These are phyloP conservation scores for Ambrosia artemisiifolia DNA, from an alignment of 129 eudicot species.

Conservation along the genomic window DNA sequence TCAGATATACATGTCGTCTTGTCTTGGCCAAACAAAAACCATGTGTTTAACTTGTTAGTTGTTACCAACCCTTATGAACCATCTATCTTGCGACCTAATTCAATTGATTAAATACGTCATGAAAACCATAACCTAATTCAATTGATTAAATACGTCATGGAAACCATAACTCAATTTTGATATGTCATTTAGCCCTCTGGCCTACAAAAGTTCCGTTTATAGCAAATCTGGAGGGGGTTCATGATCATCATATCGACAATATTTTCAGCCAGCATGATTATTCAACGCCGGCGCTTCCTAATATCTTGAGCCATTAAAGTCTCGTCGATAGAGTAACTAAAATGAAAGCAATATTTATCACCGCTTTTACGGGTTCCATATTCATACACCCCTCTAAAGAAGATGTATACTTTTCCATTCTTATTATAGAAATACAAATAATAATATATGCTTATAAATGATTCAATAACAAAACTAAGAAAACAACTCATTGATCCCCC, in stretches of 20 bases:
- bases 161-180: not conserved
- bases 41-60: not conserved
- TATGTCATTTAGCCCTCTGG: not conserved
- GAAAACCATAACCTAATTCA: not conserved
- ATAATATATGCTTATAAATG: not conserved
- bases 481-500: slow-evolving; percentile 8
- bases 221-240: not conserved
- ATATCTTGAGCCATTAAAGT: not conserved
- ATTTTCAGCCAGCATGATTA: too few species aligned
- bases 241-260: not conserved
- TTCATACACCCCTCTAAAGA: not conserved
- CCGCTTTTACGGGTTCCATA: too few species aligned
- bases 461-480: not conserved
- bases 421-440: not conserved
- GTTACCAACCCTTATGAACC: not conserved
- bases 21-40: too few species aligned
- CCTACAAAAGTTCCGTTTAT: too few species aligned
- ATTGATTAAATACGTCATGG: too few species aligned
- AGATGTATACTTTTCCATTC: not conserved
- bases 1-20: not conserved
- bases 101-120: too few species aligned
- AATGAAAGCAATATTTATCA: not conserved
- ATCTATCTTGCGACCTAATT: not conserved
- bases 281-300: not conserved
- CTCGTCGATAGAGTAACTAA: not conserved